Base-by-base conservation (phyloP, 2,329 filamentous ascomycete species). In the Trichoderma atroviride region DNA sequence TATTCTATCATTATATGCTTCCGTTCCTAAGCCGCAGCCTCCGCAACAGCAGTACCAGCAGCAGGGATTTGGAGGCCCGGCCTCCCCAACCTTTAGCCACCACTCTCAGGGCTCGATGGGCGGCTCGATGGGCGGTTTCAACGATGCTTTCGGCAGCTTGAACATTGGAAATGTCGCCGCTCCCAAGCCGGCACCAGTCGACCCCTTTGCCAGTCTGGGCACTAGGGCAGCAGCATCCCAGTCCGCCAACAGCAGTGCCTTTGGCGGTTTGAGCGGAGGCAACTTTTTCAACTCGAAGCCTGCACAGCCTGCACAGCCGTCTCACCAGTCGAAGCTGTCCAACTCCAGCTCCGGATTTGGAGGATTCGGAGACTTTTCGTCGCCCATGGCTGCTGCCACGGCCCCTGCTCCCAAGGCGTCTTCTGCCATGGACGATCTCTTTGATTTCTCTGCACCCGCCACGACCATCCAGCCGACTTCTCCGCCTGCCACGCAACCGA, bases 1-100 rank as follows among this genome's bases (percentile, higher is more conserved):
- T 2, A 99, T 99, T 71, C 83, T 99, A 60, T 99, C 96, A 9
- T 86, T 99, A 19, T 99, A 99, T 78, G 93, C 94, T 13, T 92
- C 93, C 9, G 88, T 89, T 5, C 92, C 94, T 1, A 92, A 93
- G 76, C 89, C 92, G n/a, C 91, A 92, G 74, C 84, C 88, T 31
- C 83, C 81, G 68, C 81, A 79, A 11, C 81, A 85, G 27, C 83
- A 74, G 35, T 66, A 73, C 64, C 83, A 85, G 69, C 79, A 81
- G 55, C 85, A 87, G 14, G 89, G 90, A 0, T 92, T 94, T 75
- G 89, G 91, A 22, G 87, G 88, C 63, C 86, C 93, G 83, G 82
- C 85, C 64, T 88, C 91, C 3, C 87, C 90, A 31, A 68, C 65
- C 50, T 77, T 79, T 65, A 81, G 81, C 70, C 84, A 87, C 68